A percentile compares a stretch with the other conserved stretches of the same genome.
Conservation (phyloP, 225 moss, liverwort and hornwort species). For the Asterella californica region DNA sequence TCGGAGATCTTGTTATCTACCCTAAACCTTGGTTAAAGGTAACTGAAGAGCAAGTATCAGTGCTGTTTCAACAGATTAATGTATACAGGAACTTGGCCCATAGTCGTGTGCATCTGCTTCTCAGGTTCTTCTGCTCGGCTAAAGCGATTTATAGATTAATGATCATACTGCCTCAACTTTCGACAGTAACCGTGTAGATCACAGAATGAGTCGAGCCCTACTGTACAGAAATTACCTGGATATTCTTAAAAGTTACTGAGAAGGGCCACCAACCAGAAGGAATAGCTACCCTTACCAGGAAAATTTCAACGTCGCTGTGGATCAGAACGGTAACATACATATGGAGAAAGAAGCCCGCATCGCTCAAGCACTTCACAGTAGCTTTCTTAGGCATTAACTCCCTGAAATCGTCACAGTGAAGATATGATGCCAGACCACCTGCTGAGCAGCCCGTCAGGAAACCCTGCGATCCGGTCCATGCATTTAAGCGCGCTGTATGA, state of each 20-base stretch:
- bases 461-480: conserved; percentile 13
- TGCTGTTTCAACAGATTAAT: background rate
- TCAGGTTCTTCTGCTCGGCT: background rate
- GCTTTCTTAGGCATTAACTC: conserved; percentile 32
- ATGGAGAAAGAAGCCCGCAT: conserved; percentile 46
- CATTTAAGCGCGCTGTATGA: background rate
- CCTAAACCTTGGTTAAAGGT: background rate
- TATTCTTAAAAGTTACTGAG: background rate
- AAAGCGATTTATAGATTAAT: background rate
- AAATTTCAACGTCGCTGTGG: background rate
- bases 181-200: background rate
- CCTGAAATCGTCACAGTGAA: conserved; percentile 44
- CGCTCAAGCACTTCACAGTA: conserved; percentile 42
- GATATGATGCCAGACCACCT: conserved; percentile 40
- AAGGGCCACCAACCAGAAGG: background rate
- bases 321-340: conserved; percentile 14
- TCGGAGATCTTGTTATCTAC: no score
- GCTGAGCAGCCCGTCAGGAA: conserved; percentile 47
- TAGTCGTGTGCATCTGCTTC: background rate
- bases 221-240: background rate
- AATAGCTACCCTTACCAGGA: background rate
- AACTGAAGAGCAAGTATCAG: background rate
- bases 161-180: background rate
- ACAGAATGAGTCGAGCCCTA: background rate
- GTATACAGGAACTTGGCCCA: background rate